These are phyloP conservation scores for Solanum sejunctum DNA, from an alignment of 257 asterid genomes.

Conservation along the genomic window DNA sequence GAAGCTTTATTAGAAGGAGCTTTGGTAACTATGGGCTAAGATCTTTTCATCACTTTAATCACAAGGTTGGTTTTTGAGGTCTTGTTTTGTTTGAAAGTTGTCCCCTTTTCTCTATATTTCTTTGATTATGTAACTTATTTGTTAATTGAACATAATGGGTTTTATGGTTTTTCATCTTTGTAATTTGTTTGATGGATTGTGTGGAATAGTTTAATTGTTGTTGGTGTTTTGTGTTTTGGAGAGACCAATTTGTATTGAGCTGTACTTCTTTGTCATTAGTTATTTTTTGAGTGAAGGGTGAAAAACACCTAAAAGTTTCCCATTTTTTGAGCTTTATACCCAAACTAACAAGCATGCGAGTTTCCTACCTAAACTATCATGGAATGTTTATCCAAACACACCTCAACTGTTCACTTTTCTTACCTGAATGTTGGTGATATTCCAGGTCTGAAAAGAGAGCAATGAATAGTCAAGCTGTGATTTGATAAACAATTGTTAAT, in stretches of 20 bases:
- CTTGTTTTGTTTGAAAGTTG: not conserved
- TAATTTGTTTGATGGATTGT: not conserved
- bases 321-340: too few species aligned
- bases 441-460: too few species aligned
- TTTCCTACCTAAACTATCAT: too few species aligned
- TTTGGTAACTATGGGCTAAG: conserved; percentile 30
- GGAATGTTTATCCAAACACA: too few species aligned
- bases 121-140: not conserved
- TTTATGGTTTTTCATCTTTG: not conserved
- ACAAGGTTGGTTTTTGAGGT: conserved; percentile 24
- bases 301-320: too few species aligned
- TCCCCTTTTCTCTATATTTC: not conserved
- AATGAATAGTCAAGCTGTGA: too few species aligned
- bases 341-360: too few species aligned
- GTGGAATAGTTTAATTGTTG: not conserved
- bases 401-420: too few species aligned
- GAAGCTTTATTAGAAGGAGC: conserved; percentile 16
- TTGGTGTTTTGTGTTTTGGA: not conserved
- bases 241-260: not conserved
- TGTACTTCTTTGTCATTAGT: not conserved
- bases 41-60: conserved; percentile 29
- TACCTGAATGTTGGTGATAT: too few species aligned
- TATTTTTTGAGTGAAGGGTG: not conserved
- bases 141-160: not conserved
- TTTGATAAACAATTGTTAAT: too few species aligned